phyloP scores from a whole-genome alignment of 306 rosid species.

The Crotalaria pallida region DNA sequence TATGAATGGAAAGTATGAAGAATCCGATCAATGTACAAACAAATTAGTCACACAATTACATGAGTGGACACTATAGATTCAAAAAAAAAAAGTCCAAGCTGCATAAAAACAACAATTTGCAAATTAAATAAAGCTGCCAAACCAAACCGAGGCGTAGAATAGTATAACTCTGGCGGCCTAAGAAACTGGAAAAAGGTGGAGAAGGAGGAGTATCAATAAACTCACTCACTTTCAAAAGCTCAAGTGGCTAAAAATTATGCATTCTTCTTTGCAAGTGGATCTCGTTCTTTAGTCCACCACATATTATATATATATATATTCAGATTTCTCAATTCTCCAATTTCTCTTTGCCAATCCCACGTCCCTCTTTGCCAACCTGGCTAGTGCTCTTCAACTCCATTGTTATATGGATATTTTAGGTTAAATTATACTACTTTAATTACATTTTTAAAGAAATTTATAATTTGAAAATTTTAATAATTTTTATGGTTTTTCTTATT shows the following conservation, averaged over 20 bases:
- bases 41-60: no score
- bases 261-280: conserved; percentile 14
- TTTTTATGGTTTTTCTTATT: no score
- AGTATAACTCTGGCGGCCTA: background rate
- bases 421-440: no score
- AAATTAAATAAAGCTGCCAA: background rate
- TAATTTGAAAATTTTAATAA: no score
- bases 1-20: no score
- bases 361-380: background rate
- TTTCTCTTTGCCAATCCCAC: background rate
- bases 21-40: no score
- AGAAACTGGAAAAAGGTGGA: background rate
- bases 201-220: background rate
- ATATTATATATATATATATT: no score
- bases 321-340: background rate
- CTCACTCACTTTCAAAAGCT: conserved; percentile 4
- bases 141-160: background rate
- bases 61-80: no score
- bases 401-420: background rate
- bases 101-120: background rate
- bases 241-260: conserved; percentile 19
- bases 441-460: no score
- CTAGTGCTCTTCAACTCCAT: background rate
- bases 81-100: no score
- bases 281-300: conserved; percentile 1